phyloP scores from a whole-genome alignment of 75 land plant genomes.

The Azolla pinnata region DNA sequence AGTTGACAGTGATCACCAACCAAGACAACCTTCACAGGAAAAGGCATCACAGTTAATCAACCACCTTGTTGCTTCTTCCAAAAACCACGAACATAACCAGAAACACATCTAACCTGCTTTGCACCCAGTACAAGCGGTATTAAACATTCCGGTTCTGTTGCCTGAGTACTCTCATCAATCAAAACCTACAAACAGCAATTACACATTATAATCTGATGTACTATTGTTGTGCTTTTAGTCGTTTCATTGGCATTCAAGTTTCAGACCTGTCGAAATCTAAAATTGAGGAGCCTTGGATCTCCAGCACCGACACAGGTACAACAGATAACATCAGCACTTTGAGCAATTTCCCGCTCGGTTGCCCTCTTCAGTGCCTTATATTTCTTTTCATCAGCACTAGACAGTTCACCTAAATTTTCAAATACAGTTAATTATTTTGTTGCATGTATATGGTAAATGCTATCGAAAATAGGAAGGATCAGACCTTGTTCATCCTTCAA shows the following conservation, averaged over 20 bases:
- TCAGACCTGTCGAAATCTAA: conserved; percentile 89
- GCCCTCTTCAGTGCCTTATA: conserved; percentile 93
- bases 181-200: conserved; percentile 56
- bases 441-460: no score
- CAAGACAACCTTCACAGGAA: conserved; percentile 82
- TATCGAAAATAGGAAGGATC: no score
- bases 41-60: no score
- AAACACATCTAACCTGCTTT: conserved; percentile 56
- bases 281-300: conserved; percentile 86
- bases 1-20: conserved; percentile 99
- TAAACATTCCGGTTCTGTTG: conserved; percentile 97
- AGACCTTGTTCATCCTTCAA: conserved; percentile 99
- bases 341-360: conserved; percentile 89
- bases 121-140: conserved; percentile 96
- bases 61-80: no score
- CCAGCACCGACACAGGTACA: conserved; percentile 99
- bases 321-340: conserved; percentile 99
- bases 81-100: no score
- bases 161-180: conserved; percentile 97
- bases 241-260: no score
- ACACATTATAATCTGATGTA: no score
- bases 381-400: conserved; percentile 99
- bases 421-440: no score
- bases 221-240: no score
- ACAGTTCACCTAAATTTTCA: conserved; percentile 87